Percentiles rank a stretch among this genome's conserved stretches.
These are phyloP conservation scores for Carallia pectinifolia DNA, from an alignment of 345 rosid genomes.

Conservation along the genomic window DNA sequence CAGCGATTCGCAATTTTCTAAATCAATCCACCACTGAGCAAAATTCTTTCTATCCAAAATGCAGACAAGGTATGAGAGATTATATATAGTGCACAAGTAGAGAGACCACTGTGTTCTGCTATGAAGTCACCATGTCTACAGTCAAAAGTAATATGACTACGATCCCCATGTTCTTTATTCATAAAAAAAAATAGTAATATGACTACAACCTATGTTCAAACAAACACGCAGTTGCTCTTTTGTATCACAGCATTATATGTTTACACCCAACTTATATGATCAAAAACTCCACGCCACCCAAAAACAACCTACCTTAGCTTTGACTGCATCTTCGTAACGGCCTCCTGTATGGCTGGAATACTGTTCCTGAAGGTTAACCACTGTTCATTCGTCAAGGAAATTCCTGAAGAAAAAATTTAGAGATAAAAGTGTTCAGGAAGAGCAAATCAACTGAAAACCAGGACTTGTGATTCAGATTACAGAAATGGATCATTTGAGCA, in stretches of 20 bases:
- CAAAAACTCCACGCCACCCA: neutral
- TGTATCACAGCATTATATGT: neutral
- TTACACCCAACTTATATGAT: neutral
- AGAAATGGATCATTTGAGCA: too few species aligned
- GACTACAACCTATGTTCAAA: neutral
- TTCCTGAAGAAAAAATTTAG: constrained; percentile 44
- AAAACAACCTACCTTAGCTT: constrained; percentile 43
- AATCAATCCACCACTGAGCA: constrained; percentile 22
- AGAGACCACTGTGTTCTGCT: neutral
- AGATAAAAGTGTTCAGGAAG: constrained; percentile 9
- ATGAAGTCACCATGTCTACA: neutral
- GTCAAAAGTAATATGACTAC: neutral
- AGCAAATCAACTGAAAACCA: neutral
- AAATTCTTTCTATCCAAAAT: constrained; percentile 7
- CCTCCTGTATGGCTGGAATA: constrained; percentile 59
- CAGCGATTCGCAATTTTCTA: constrained; percentile 25
- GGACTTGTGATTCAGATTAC: neutral
- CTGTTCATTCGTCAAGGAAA: constrained; percentile 48
- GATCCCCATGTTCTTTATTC: neutral
- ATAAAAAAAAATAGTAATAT: too few species aligned
- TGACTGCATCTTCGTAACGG: constrained; percentile 46
- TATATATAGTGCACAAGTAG: neutral
- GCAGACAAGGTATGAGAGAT: neutral
- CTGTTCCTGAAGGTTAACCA: constrained; percentile 53
- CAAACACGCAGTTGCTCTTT: constrained; percentile 7